These are phyloP conservation scores for Hypoxylon cercidicola DNA, from an alignment of 495 filamentous ascomycete species.

Conservation along the genomic window DNA sequence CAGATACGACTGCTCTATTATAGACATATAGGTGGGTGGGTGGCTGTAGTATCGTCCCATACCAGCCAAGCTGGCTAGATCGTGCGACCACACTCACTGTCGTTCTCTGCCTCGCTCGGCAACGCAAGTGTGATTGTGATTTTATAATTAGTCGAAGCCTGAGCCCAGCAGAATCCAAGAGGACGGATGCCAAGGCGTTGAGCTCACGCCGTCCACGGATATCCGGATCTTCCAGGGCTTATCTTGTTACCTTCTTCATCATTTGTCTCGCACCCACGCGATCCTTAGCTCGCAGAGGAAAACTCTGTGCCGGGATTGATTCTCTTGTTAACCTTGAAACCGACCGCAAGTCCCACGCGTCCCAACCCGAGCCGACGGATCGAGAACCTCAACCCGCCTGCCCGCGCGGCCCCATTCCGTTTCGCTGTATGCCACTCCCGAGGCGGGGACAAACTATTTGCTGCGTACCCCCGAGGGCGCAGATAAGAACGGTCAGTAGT, in stretches of 20 bases:
- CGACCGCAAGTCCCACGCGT: slow-evolving; percentile 33
- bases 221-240: slow-evolving; percentile 26
- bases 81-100: slow-evolving; percentile 16
- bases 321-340: slow-evolving; percentile 21
- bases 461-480: slow-evolving; percentile 29
- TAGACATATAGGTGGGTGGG: too few relatives aligned
- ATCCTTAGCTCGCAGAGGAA: slow-evolving; percentile 15
- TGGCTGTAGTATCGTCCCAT: slow-evolving; percentile 24
- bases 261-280: slow-evolving; percentile 24
- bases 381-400: slow-evolving; percentile 36
- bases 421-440: slow-evolving; percentile 16
- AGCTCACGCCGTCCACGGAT: slow-evolving; percentile 32
- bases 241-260: slow-evolving; percentile 7
- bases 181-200: slow-evolving; percentile 35
- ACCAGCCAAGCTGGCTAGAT: slow-evolving; percentile 32
- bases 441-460: slow-evolving; percentile 11
- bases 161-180: slow-evolving; percentile 28
- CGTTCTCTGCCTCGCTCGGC: slow-evolving; percentile 21
- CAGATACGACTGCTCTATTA: slow-evolving; percentile 13
- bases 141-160: slow-evolving; percentile 31
- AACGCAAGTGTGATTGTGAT: slow-evolving; percentile 25
- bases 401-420: slow-evolving; percentile 32
- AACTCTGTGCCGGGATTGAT: slow-evolving; percentile 29
- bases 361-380: slow-evolving; percentile 37
- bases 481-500: slow-evolving; percentile 25